phyloP scores from a whole-genome alignment of 306 rosid genomes.

The Vigna mungo region DNA sequence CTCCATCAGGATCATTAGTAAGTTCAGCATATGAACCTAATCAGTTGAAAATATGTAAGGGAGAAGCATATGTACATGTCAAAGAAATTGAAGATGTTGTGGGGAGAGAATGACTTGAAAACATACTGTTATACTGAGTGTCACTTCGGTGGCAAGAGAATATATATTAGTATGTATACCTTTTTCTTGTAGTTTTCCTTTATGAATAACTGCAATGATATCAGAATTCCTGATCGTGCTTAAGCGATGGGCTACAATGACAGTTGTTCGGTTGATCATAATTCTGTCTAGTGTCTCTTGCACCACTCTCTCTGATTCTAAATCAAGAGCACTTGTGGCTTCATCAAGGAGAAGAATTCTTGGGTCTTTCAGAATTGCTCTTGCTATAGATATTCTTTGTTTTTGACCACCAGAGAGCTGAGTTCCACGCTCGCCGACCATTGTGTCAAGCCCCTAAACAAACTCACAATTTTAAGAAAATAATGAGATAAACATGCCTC shows the following conservation, averaged over 20 bases:
- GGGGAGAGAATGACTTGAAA: neutral
- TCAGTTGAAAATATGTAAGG: conserved; percentile 32
- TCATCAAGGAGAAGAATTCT: conserved; percentile 71
- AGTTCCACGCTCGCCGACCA: conserved; percentile 85
- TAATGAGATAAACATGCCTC: neutral
- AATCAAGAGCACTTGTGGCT: conserved; percentile 73
- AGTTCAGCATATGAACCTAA: conserved; percentile 73
- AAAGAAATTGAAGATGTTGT: neutral
- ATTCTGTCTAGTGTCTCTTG: conserved; percentile 70
- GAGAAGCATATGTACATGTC: neutral
- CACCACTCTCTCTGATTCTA: conserved; percentile 66
- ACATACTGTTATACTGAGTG: conserved; percentile 12
- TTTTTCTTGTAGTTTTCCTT: conserved; percentile 67
- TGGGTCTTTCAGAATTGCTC: conserved; percentile 73
- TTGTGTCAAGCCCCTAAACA: conserved; percentile 59
- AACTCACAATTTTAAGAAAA: neutral
- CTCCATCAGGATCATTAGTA: conserved; percentile 62
- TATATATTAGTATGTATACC: conserved; percentile 43
- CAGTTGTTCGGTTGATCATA: conserved; percentile 65
- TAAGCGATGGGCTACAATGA: conserved; percentile 71
- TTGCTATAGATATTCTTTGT: conserved; percentile 68
- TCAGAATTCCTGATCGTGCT: conserved; percentile 67
- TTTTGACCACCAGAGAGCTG: conserved; percentile 80
- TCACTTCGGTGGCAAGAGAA: conserved; percentile 24
- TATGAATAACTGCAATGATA: conserved; percentile 63